Conservation (phyloP, 345 rosid species). For the Eucalyptus cloeziana region DNA sequence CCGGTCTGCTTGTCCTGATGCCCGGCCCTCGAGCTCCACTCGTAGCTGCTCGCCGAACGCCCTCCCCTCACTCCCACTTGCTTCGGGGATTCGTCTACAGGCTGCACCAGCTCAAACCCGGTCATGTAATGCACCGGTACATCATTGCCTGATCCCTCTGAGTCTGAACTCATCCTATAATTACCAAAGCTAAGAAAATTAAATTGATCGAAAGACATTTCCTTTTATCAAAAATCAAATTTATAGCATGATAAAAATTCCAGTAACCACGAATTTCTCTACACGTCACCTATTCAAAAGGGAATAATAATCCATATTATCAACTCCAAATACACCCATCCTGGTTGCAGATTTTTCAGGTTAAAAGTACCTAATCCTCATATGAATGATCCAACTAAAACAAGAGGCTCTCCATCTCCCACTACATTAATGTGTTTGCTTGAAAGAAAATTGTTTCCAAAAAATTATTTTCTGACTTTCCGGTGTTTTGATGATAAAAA, state of each 20-base stretch:
- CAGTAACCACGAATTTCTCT: neutral
- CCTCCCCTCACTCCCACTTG: neutral
- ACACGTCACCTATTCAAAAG: neutral
- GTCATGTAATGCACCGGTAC: neutral
- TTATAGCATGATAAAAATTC: neutral
- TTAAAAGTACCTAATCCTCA: neutral
- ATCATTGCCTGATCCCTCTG: neutral
- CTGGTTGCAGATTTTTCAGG: neutral
- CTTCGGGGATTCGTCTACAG: neutral
- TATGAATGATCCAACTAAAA: neutral
- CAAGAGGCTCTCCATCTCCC: neutral
- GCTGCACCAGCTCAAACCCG: neutral
- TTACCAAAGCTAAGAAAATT: neutral
- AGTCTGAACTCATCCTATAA: neutral
- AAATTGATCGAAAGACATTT: neutral
- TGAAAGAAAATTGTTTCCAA: neutral
- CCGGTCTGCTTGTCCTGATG: neutral
- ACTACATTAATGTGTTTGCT: neutral
- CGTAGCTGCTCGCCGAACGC: neutral
- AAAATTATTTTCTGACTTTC: neutral
- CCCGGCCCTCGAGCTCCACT: neutral
- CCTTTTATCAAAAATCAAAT: neutral
- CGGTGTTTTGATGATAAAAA: too few species aligned
- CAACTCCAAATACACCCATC: neutral
- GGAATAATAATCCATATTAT: neutral